Base-by-base conservation (phyloP, 106 monocot species). In the Hemerocallis citrina region DNA sequence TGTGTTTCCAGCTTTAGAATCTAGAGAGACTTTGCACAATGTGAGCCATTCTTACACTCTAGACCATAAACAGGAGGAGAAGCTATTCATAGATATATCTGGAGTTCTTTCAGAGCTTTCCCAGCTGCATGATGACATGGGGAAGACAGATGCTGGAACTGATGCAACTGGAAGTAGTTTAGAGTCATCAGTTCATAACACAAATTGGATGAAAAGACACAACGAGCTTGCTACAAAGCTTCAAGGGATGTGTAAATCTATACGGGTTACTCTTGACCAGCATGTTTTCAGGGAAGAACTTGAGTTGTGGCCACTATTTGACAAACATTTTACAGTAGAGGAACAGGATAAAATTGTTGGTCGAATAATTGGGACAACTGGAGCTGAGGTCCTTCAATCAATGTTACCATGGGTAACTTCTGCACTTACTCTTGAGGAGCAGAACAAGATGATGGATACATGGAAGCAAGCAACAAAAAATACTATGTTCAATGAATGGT, bases 331-430 rank as follows among this genome's bases (percentile, higher is more conserved):
- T 75, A 82, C 98, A 52, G 79, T 99, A 31, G 92, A 92, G 62
- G 98, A 99, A 68, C 98, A 99, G 70, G 92, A 99, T 51, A 99
- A 92, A 64, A 88, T 99, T 59, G 82, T 99, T 57, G 98, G 98
- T 22, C 74, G 80, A 12, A 99, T 99, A 70, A 99, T 99, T 77
- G 98, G 98, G 34, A 88, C 88, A 45, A 99, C 92, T 24, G 98
- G 92, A 56, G 98, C 98, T 29, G 92, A 99, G 71, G 82, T 99
- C 57, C 79, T 99, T 29, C 98, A 99, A 64, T 92, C 98, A 31
- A 99, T 99, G 91, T 62, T 99, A 59, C 92, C 98, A 30, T 99
- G 98, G 98, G 98, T 99, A 28, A 99, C 92, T n/a, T 82, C 88
- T 57, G 98, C 78, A 20, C 85, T 99, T 45, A 85, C 92, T 37